Conservation (phyloP, 139 green algal species). For the Edaphochlamys debaryana region DNA sequence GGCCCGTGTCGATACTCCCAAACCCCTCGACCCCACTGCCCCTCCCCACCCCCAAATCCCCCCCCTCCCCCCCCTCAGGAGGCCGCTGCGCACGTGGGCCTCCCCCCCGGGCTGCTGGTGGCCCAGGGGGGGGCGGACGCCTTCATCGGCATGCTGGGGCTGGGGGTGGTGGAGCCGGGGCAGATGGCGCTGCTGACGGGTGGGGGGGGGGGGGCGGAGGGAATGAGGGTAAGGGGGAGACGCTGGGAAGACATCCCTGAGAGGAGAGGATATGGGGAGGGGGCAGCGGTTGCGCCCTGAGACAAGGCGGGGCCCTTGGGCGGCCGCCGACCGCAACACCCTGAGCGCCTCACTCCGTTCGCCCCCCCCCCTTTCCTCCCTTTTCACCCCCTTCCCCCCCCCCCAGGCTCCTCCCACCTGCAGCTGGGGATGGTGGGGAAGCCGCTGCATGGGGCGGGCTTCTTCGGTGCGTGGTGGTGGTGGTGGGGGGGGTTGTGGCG, state of each 20-base stretch:
- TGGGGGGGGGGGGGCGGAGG: background rate
- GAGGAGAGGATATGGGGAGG: too few relatives aligned
- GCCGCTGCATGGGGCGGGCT: constrained; percentile 67
- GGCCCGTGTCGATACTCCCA: too few relatives aligned
- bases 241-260: background rate
- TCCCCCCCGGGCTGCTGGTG: constrained; percentile 71
- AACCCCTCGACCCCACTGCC: too few relatives aligned
- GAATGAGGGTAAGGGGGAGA: background rate
- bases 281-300: too few relatives aligned
- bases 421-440: constrained; percentile 74
- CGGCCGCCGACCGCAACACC: too few relatives aligned
- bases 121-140: constrained; percentile 74
- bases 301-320: too few relatives aligned
- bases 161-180: constrained; percentile 74
- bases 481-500: too few relatives aligned
- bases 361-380: background rate
- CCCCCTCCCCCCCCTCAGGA: too few relatives aligned
- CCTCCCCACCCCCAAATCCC: too few relatives aligned
- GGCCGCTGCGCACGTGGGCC: constrained; percentile 71
- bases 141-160: constrained; percentile 85
- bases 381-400: too few relatives aligned
- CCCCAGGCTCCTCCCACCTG: constrained; percentile 74
- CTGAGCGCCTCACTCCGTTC: too few relatives aligned
- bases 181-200: constrained; percentile 86
- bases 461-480: too few relatives aligned